Conservation (phyloP, 768 basidiomycete species). For the Kwoniella botswanensis region DNA sequence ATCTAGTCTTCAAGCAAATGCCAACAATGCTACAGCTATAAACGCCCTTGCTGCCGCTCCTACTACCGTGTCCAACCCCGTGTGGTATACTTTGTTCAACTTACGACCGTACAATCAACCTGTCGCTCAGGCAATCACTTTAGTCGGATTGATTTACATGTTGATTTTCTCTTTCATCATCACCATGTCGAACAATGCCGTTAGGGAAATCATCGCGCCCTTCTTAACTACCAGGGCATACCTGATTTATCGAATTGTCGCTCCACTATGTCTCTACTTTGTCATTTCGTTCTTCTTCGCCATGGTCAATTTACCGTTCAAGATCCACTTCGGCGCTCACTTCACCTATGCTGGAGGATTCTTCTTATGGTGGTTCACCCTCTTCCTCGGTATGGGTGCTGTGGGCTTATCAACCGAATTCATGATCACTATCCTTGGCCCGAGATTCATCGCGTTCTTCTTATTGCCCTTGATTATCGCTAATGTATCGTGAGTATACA, state of each 20-base stretch:
- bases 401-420: constrained; percentile 58
- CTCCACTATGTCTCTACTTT: constrained; percentile 59
- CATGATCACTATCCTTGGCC: constrained; percentile 57
- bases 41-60: constrained; percentile 60
- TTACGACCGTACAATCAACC: constrained; percentile 59
- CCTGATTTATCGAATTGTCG: constrained; percentile 57
- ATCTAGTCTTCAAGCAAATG: constrained; percentile 38
- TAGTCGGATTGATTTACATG: constrained; percentile 60
- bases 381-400: constrained; percentile 56
- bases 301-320: constrained; percentile 62
- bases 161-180: constrained; percentile 57
- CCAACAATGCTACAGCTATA: constrained; percentile 60
- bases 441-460: constrained; percentile 58
- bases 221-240: constrained; percentile 59
- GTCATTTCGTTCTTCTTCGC: constrained; percentile 61
- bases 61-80: constrained; percentile 57
- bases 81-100: constrained; percentile 59
- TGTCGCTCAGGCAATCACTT: constrained; percentile 61
- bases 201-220: constrained; percentile 58
- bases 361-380: constrained; percentile 59
- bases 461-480: constrained; percentile 54
- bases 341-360: constrained; percentile 57
- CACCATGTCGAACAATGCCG: constrained; percentile 51
- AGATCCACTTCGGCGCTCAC: constrained; percentile 60
- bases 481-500: constrained; percentile 44